A percentile compares a stretch with the other conserved stretches of the same genome.
Conservation (phyloP, 306 rosid genomes). For the Hylodesmum podocarpum region DNA sequence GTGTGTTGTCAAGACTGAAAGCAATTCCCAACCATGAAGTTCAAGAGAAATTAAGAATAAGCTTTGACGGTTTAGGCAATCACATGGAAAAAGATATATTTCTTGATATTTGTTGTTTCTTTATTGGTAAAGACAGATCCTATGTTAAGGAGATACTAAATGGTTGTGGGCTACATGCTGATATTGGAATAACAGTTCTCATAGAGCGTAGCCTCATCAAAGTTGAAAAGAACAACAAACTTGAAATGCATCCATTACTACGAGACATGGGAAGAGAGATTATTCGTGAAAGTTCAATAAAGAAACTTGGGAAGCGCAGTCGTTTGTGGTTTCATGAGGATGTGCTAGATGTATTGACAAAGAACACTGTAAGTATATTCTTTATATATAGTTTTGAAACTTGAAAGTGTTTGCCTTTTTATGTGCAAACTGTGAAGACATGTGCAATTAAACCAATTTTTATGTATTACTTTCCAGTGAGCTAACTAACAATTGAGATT, state of each 20-base stretch:
- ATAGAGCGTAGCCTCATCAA: slow-evolving; percentile 20
- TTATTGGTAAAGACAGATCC: slow-evolving; percentile 21
- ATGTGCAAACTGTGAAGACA: background rate
- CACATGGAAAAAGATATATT: slow-evolving; percentile 22
- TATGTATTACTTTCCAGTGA: background rate
- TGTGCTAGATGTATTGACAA: background rate
- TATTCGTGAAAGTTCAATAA: background rate
- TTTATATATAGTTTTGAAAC: background rate
- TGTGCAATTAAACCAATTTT: background rate
- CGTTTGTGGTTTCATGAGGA: background rate
- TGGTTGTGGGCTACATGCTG: slow-evolving; percentile 22
- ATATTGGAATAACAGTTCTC: slow-evolving; percentile 21
- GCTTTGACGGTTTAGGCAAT: background rate
- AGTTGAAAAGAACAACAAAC: slow-evolving; percentile 2
- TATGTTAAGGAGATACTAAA: slow-evolving; percentile 12
- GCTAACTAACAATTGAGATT: background rate
- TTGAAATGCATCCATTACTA: background rate
- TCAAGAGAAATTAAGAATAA: slow-evolving; percentile 6
- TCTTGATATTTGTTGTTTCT: slow-evolving; percentile 40
- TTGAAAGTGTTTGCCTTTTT: background rate
- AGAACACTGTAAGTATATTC: background rate
- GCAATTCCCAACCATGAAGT: slow-evolving; percentile 15
- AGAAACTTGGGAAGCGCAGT: background rate
- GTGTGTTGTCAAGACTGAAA: slow-evolving; percentile 24
- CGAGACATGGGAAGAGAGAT: slow-evolving; percentile 40